Percentiles rank a stretch among this genome's conserved stretches.
These are phyloP conservation scores for Salix dunnii DNA, from an alignment of 345 rosid species.

Conservation along the genomic window DNA sequence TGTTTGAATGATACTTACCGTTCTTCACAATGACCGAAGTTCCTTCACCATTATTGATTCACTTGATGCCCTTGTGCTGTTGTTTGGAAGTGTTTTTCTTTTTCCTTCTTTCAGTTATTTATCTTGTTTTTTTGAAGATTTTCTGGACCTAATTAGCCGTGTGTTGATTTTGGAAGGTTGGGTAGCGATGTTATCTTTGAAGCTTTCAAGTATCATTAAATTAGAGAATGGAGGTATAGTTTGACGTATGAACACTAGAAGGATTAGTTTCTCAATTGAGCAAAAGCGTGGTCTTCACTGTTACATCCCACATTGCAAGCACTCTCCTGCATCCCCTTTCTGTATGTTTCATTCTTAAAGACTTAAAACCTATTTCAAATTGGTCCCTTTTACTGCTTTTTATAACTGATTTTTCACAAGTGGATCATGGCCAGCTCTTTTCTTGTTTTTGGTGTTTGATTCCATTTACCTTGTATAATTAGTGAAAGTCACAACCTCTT, in stretches of 20 bases:
- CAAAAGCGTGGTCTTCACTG: constrained; percentile 75
- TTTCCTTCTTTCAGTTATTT: neutral
- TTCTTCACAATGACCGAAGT: neutral
- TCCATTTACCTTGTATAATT: neutral
- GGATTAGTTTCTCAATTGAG: constrained; percentile 65
- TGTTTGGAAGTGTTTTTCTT: neutral
- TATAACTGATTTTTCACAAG: neutral
- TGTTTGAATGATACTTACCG: neutral
- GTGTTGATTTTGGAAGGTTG: constrained; percentile 49
- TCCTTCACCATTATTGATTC: neutral
- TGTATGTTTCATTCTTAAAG: constrained; percentile 42
- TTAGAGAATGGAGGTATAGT: constrained; percentile 54
- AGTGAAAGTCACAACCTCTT: neutral
- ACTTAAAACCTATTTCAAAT: neutral
- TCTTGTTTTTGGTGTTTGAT: neutral
- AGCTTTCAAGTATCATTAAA: constrained; percentile 62
- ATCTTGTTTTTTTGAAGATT: constrained; percentile 5
- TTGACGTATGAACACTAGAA: constrained; percentile 88
- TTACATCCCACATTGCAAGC: constrained; percentile 84
- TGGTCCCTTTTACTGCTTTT: neutral
- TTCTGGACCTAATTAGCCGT: constrained; percentile 10
- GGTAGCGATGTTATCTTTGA: constrained; percentile 80
- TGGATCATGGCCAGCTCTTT: neutral
- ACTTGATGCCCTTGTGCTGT: neutral
- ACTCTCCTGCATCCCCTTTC: constrained; percentile 68